A percentile compares a stretch with the other conserved stretches of the same genome.
Conservation (phyloP, 108 stramenopile species). For the Skeletonema tropicum region DNA sequence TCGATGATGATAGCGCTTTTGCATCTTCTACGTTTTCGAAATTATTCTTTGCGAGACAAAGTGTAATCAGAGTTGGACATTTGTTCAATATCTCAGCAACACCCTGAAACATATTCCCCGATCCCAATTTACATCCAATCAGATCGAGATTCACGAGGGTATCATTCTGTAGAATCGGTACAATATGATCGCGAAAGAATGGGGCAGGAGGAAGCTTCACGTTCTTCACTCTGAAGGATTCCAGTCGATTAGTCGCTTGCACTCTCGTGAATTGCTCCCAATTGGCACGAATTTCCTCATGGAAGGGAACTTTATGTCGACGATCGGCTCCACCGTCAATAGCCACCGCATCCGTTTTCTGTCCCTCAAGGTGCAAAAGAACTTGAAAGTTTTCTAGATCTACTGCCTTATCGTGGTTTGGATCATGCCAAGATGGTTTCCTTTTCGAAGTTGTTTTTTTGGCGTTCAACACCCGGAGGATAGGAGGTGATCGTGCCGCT, state of each 20-base stretch:
- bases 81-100: slow-evolving; percentile 5
- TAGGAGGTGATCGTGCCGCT: neutral
- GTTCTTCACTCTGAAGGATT: neutral
- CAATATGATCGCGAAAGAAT: slow-evolving; percentile 3
- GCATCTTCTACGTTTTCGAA: neutral
- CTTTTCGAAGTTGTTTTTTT: no score
- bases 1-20: neutral
- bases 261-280: neutral
- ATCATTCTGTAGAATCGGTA: neutral
- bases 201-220: slow-evolving; percentile 6
- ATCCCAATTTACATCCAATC: neutral
- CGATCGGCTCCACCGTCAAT: neutral
- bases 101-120: neutral
- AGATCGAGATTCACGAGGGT: neutral
- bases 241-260: neutral
- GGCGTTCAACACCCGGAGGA: neutral
- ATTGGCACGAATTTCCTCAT: neutral
- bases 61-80: neutral
- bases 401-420: neutral
- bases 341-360: neutral
- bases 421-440: neutral
- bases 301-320: neutral
- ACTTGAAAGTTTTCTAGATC: neutral
- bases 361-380: neutral
- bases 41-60: neutral